These are phyloP conservation scores for Hymenoscyphus infarciens DNA, from an alignment of 2,329 filamentous ascomycete species.

Conservation along the genomic window DNA sequence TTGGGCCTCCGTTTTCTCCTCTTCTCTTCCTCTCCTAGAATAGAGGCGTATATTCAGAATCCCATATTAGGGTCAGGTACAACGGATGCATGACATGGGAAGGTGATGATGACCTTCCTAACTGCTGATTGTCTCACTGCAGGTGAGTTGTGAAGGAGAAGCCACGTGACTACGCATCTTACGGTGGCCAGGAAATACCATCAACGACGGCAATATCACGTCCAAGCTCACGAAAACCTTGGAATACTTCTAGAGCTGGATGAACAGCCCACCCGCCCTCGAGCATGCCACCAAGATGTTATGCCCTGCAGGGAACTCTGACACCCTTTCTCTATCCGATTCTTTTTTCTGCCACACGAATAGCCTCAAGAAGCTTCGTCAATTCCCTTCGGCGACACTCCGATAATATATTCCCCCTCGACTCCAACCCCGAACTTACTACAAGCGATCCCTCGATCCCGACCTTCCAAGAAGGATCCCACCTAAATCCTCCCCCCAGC, in stretches of 20 bases:
- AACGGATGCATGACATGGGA: neutral
- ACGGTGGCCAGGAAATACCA: conserved; percentile 8
- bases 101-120: neutral
- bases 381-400: conserved; percentile 18
- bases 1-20: neutral
- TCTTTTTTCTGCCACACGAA: conserved; percentile 21
- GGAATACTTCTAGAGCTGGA: neutral
- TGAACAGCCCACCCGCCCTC: neutral
- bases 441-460: conserved; percentile 12
- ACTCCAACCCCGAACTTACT: neutral
- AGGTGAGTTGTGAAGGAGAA: neutral
- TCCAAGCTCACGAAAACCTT: conserved; percentile 4
- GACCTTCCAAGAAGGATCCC: conserved; percentile 39
- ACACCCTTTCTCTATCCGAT: conserved; percentile 36
- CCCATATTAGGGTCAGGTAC: neutral
- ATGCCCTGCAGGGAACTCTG: conserved; percentile 29
- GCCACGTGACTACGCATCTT: neutral
- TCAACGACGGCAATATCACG: conserved; percentile 11
- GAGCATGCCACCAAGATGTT: conserved; percentile 34
- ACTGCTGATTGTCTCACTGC: conserved; percentile 3
- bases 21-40: neutral
- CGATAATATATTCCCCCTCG: conserved; percentile 19
- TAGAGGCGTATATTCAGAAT: neutral
- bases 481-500: conserved; percentile 76
- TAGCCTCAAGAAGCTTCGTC: conserved; percentile 15